Percentiles rank a stretch among this genome's conserved stretches.
Evolutionary conservation across 2,329 filamentous ascomycete genomes (phyloP).

Genomic region (Claviceps pusilla): DNA sequence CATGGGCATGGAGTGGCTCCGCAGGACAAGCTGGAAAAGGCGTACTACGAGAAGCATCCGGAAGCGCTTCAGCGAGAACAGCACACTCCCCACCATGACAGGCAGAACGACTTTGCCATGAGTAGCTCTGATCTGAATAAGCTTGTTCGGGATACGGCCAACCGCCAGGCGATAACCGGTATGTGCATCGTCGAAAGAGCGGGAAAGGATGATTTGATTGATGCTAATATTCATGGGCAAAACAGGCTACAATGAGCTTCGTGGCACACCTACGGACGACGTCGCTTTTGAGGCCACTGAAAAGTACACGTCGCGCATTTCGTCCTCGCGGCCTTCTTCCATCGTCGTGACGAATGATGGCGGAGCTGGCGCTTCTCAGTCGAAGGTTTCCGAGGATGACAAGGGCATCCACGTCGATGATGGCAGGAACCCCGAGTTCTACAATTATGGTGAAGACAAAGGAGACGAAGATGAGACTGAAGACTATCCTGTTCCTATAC

Average conservation of each 20-base stretch:
- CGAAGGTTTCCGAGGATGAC: constrained; percentile 30
- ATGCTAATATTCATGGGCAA: constrained; percentile 8
- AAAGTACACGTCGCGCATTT: constrained; percentile 63
- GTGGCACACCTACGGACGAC: constrained; percentile 76
- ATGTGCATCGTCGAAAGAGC: constrained; percentile 4
- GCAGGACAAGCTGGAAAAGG: constrained; percentile 72
- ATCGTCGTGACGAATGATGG: constrained; percentile 18
- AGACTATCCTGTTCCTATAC: constrained; percentile 60
- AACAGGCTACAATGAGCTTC: constrained; percentile 46
- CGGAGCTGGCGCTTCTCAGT: constrained; percentile 11
- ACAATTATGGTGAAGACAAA: constrained; percentile 23
- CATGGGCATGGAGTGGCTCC: constrained; percentile 70
- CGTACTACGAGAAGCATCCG: constrained; percentile 86
- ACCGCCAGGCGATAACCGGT: constrained; percentile 30
- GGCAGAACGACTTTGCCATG: constrained; percentile 61
- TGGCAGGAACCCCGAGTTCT: constrained; percentile 22
- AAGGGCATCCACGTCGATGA: constrained; percentile 65
- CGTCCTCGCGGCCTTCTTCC: constrained; percentile 45
- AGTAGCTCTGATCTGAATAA: constrained; percentile 83
- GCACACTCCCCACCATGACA: constrained; percentile 38
- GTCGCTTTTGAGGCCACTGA: constrained; percentile 79
- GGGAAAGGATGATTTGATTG: neutral
- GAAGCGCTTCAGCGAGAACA: constrained; percentile 64
- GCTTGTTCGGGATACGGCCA: constrained; percentile 61
- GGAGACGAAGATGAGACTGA: constrained; percentile 43